Evolutionary conservation across 495 filamentous ascomycete genomes (phyloP).

Genomic region (Penicillium pulvis): DNA sequence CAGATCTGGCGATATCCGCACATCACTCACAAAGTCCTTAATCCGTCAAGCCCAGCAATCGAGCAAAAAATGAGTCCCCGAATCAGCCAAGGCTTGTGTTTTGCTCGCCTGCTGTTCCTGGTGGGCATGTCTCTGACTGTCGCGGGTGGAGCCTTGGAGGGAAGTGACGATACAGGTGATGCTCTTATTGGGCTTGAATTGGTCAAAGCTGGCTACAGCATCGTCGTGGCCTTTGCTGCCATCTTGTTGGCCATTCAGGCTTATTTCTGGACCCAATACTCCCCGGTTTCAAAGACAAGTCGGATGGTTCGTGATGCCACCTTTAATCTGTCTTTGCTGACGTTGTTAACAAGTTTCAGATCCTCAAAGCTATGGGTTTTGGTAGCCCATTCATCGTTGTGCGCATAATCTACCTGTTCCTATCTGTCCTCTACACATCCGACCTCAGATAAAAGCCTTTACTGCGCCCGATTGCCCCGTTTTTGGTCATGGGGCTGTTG

Average conservation of each 20-base stretch:
- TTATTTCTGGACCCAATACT: constrained; percentile 26
- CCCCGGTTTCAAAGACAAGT: constrained; percentile 15
- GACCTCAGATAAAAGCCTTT: constrained; percentile 26
- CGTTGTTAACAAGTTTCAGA: neutral
- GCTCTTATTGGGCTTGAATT: constrained; percentile 17
- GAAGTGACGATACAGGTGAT: neutral
- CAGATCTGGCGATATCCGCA: too few species aligned
- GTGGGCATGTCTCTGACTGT: neutral
- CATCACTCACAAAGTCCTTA: neutral
- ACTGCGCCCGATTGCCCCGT: constrained; percentile 25
- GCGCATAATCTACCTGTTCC: neutral
- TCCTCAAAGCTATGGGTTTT: neutral
- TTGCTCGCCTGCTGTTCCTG: neutral
- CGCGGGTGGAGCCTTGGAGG: neutral
- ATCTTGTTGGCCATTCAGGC: constrained; percentile 24
- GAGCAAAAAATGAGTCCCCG: neutral
- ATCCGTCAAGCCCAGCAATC: neutral
- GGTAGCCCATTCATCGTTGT: neutral
- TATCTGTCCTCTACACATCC: constrained; percentile 9
- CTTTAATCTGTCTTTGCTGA: neutral
- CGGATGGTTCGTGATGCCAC: neutral
- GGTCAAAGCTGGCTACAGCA: constrained; percentile 31
- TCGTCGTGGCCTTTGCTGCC: constrained; percentile 27
- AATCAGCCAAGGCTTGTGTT: neutral
- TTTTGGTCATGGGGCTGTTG: constrained; percentile 32